These are phyloP conservation scores for Sistotremastrum niveocremeum DNA, from an alignment of 768 basidiomycete species.

Conservation along the genomic window DNA sequence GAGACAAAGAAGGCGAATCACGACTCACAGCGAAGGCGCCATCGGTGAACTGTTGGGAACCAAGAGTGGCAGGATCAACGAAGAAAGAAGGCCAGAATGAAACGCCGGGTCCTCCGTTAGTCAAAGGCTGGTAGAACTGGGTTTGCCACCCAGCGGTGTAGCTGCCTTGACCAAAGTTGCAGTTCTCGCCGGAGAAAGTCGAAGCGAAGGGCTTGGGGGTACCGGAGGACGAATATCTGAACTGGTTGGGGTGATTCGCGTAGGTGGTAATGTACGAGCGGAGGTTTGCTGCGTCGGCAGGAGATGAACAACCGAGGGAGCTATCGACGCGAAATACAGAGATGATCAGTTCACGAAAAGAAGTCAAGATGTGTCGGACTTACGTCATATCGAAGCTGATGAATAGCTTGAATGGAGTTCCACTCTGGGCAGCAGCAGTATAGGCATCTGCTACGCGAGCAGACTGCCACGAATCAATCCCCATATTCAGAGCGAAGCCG, in stretches of 20 bases:
- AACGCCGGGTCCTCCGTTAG: slow-evolving; percentile 32
- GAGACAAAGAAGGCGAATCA: slow-evolving; percentile 2
- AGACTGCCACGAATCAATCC: slow-evolving; percentile 49
- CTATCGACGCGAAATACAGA: slow-evolving; percentile 16
- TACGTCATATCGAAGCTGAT: slow-evolving; percentile 26
- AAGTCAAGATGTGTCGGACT: not conserved
- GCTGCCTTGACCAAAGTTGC: slow-evolving; percentile 47
- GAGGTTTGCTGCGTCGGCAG: slow-evolving; percentile 34
- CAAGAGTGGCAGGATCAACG: slow-evolving; percentile 27
- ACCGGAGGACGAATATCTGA: slow-evolving; percentile 26
- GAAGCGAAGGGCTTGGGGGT: slow-evolving; percentile 37
- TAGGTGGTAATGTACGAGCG: slow-evolving; percentile 42
- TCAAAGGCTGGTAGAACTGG: slow-evolving; percentile 32
- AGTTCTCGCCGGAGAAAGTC: slow-evolving; percentile 58
- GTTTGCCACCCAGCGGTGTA: slow-evolving; percentile 40
- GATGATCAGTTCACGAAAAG: slow-evolving; percentile 21
- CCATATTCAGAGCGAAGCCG: slow-evolving; percentile 61
- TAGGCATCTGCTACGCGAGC: slow-evolving; percentile 51
- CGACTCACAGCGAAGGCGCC: slow-evolving; percentile 45
- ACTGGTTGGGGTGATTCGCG: slow-evolving; percentile 43
- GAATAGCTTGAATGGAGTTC: slow-evolving; percentile 20
- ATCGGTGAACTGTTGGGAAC: slow-evolving; percentile 25
- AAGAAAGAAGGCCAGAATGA: slow-evolving; percentile 65
- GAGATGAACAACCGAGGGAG: slow-evolving; percentile 37
- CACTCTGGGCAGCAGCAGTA: slow-evolving; percentile 11